Evolutionary conservation across 345 rosid species (phyloP).

Genomic region (Geranium rotundifolium): DNA sequence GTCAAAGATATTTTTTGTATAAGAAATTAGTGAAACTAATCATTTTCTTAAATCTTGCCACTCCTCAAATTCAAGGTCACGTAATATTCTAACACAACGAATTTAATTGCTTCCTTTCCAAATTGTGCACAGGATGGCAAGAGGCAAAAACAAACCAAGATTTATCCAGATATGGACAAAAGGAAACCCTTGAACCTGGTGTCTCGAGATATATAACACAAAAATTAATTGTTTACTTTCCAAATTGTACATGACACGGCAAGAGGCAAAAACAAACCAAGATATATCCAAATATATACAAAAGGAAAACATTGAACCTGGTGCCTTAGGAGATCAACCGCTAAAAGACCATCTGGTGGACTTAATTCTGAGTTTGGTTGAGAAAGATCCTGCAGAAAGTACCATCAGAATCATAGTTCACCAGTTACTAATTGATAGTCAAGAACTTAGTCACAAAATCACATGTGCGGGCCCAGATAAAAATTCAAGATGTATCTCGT

Average conservation of each 20-base stretch:
- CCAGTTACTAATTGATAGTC: background rate
- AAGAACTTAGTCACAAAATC: background rate
- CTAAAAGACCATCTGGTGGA: conserved; percentile 68
- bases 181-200: conserved; percentile 47
- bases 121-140: background rate
- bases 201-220: conserved; percentile 22
- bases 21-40: no score
- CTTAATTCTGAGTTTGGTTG: conserved; percentile 67
- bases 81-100: no score
- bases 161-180: no score
- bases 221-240: background rate
- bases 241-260: background rate
- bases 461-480: no score
- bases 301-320: conserved; percentile 40
- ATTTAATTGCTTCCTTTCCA: background rate
- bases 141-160: background rate
- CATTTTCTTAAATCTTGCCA: no score
- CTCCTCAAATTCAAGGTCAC: no score
- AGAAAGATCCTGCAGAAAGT: conserved; percentile 58
- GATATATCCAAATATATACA: no score
- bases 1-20: no score
- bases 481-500: no score
- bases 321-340: conserved; percentile 82
- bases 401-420: background rate
- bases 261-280: background rate